Percentiles rank a stretch among this genome's conserved stretches.
These are phyloP conservation scores for Phyllosticta paracitricarpa DNA, from an alignment of 2,329 filamentous ascomycete species.

Conservation along the genomic window DNA sequence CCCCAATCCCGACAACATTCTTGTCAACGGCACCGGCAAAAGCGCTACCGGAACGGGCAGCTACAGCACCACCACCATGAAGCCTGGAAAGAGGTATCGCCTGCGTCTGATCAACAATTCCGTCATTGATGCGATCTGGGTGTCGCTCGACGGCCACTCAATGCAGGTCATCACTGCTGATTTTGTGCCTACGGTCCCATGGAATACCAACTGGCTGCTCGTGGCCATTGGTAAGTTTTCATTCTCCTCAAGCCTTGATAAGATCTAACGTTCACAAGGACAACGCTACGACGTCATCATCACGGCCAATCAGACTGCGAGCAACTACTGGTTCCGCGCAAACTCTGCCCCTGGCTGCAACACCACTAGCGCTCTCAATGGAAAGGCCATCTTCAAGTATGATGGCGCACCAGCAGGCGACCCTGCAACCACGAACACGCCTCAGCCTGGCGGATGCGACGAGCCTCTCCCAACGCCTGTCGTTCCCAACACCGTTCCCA, in stretches of 20 bases:
- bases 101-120: constrained; percentile 48
- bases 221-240: constrained; percentile 25
- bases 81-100: constrained; percentile 41
- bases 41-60: constrained; percentile 27
- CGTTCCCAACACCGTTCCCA: constrained; percentile 28
- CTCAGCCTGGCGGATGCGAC: constrained; percentile 17
- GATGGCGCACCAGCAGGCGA: constrained; percentile 13
- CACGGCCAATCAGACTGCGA: constrained; percentile 29
- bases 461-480: constrained; percentile 15
- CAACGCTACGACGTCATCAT: constrained; percentile 38
- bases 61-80: constrained; percentile 24
- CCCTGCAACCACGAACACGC: constrained; percentile 14
- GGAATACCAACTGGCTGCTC: constrained; percentile 26
- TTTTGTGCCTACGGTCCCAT: constrained; percentile 22
- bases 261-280: constrained; percentile 1
- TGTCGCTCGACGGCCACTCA: constrained; percentile 22
- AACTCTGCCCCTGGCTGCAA: constrained; percentile 26
- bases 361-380: constrained; percentile 20
- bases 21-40: constrained; percentile 48
- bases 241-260: not conserved
- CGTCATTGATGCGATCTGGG: constrained; percentile 18
- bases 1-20: constrained; percentile 34
- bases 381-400: constrained; percentile 28
- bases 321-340: constrained; percentile 36
- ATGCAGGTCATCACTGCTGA: constrained; percentile 25